phyloP scores from a whole-genome alignment of 1,284 basidiomycete species.

The Ceratobasidium sp. region DNA sequence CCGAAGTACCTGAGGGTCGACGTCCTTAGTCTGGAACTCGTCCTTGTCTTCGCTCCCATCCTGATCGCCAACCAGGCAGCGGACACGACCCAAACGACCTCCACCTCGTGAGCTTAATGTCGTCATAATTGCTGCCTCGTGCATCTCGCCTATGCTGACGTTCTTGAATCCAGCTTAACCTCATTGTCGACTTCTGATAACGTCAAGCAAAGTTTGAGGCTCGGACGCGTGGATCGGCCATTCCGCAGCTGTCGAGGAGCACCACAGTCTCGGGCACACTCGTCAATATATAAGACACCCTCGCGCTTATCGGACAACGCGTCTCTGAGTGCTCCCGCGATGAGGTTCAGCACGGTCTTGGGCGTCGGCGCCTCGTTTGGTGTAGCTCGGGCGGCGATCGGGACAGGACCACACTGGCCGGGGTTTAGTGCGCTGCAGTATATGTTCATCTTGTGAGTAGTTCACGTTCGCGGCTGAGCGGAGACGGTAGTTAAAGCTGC shows the following conservation, averaged over 20 bases:
- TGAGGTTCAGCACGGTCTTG: background rate
- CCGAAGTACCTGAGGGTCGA: too few relatives aligned
- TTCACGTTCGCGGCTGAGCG: background rate
- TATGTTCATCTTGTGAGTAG: conserved; percentile 27
- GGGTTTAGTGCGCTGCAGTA: conserved; percentile 3
- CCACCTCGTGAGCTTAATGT: too few relatives aligned
- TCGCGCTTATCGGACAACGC: too few relatives aligned
- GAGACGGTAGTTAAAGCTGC: background rate
- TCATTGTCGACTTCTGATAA: conserved; percentile 3
- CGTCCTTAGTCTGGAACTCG: too few relatives aligned
- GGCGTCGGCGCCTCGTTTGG: background rate
- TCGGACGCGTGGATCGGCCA: conserved; percentile 4
- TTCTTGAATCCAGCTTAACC: too few relatives aligned
- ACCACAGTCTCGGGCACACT: background rate
- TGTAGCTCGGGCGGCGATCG: background rate
- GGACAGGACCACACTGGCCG: conserved; percentile 19
- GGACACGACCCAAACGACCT: too few relatives aligned
- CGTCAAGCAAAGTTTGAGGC: background rate
- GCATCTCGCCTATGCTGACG: too few relatives aligned
- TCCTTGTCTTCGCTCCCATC: too few relatives aligned
- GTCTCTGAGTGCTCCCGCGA: background rate
- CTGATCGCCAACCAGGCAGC: too few relatives aligned
- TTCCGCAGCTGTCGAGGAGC: conserved; percentile 16
- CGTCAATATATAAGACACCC: background rate
- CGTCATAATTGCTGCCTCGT: too few relatives aligned